phyloP scores from a whole-genome alignment of 1,139 yeast species.

The Candida sanyaensis region DNA sequence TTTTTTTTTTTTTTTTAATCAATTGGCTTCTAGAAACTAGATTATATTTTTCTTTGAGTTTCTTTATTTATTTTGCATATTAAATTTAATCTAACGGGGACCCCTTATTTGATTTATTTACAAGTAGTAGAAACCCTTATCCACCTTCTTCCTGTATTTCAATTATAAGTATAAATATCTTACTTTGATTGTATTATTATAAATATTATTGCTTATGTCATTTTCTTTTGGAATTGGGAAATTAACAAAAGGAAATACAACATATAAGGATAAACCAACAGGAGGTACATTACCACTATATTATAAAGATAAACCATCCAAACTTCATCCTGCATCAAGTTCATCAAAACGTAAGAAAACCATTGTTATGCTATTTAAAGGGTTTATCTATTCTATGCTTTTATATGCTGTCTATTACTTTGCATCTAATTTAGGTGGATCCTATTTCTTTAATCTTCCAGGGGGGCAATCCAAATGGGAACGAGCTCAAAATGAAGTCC shows the following conservation, averaged over 20 bases:
- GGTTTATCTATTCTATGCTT: constrained; percentile 37
- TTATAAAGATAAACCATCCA: constrained; percentile 30
- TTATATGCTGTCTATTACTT: constrained; percentile 38
- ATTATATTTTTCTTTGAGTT: not conserved
- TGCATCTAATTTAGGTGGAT: constrained; percentile 4
- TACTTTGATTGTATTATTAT: constrained; percentile 1
- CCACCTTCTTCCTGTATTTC: not conserved
- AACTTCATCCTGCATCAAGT: constrained; percentile 9
- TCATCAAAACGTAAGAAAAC: constrained; percentile 13
- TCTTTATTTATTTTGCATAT: not conserved
- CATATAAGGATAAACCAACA: constrained; percentile 16
- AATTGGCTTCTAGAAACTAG: not conserved
- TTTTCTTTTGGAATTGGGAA: constrained; percentile 14
- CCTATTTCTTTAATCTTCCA: not conserved
- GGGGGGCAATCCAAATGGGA: constrained; percentile 30
- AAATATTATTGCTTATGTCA: constrained; percentile 9
- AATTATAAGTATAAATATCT: not conserved
- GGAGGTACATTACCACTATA: constrained; percentile 27
- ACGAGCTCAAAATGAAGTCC: constrained; percentile 55
- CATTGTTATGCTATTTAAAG: constrained; percentile 43
- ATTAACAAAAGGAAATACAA: constrained; percentile 13
- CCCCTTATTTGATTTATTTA: not conserved
- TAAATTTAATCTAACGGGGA: not conserved
- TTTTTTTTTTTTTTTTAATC: too few relatives aligned
- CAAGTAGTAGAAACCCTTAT: not conserved